Evolutionary conservation across 2,329 filamentous ascomycete genomes (phyloP), one percentile per base, ranked within the genome.

Genomic region (Tolypocladium nubicola): DNA sequence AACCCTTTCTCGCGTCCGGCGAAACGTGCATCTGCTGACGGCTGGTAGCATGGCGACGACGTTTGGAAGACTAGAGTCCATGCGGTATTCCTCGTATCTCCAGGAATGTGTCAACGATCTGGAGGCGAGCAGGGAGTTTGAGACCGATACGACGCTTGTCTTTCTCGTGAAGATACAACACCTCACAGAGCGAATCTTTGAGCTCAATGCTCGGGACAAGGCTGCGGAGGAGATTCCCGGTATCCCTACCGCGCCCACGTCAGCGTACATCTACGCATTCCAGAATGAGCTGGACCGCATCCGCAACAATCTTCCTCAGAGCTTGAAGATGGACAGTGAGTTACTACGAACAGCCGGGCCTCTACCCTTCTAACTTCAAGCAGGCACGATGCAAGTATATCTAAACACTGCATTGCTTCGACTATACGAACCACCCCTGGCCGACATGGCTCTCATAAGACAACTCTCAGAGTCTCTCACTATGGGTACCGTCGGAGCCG

Each of bases 21-120:
- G n/a, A 26, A 9, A 19, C 26, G 9, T n/a, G 16, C 16, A 2
- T 4, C 14, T 9, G 37, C 57, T 55, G 7, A 54, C 16, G 10
- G 10, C 21, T 6, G 23, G 16, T n/a, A 78, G 76, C 0, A 66
- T 77, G 35, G 69, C 75, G 0, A 65, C 76, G 2, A 71, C 72
- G 1, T 74, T 78, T 60, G 66, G 75, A 54, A 71, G 74, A 61
- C 71, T 76, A 5, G 76, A 82, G 16, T 68, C 79, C 0, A 72
- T 80, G 67, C 74, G 71, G n/a, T 83, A 77, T 55, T 79, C 79
- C 0, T 69, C 70, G 6, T 83, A 84, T 56, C 71, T 81, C 1
- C 74, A 80, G 13, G 74, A 79, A 55, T 83, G 80, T 54, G 64
- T 82, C 5, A 67, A 67, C 3, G 70, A 77, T 3, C 66, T 84